phyloP scores from a whole-genome alignment of 1,284 basidiomycete genomes.

The Ganoderma sp. region DNA sequence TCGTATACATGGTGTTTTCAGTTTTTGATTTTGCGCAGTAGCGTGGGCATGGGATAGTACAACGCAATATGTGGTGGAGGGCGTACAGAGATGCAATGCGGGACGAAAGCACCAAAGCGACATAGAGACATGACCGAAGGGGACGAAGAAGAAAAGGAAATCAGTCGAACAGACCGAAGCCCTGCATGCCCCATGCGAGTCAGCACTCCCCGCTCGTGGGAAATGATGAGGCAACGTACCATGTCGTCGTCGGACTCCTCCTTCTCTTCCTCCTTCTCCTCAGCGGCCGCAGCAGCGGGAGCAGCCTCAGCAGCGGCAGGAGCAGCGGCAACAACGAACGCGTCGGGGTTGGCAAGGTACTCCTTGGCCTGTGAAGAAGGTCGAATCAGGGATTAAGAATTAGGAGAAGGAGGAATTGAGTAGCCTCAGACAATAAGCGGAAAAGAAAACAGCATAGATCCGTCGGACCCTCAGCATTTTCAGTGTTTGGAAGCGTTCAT shows the following conservation, averaged over 20 bases:
- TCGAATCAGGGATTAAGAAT: constrained; percentile 37
- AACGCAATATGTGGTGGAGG: constrained; percentile 10
- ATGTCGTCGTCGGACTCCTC: constrained; percentile 83
- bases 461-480: constrained; percentile 76
- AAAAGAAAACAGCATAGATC: constrained; percentile 51
- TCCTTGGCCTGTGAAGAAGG: constrained; percentile 79
- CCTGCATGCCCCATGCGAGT: constrained; percentile 44
- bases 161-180: constrained; percentile 87
- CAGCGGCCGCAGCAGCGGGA: constrained; percentile 50
- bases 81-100: constrained; percentile 12
- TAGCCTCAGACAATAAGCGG: constrained; percentile 42
- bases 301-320: constrained; percentile 61
- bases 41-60: constrained; percentile 3
- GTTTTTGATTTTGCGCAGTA: constrained; percentile 12
- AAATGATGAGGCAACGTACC: constrained; percentile 47
- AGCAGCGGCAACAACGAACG: constrained; percentile 84
- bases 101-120: constrained; percentile 13
- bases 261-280: constrained; percentile 80
- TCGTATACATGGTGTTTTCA: constrained; percentile 4
- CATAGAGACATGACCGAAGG: neutral
- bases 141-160: neutral
- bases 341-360: constrained; percentile 96
- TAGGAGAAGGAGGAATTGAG: constrained; percentile 30
- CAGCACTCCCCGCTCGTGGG: neutral
- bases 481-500: constrained; percentile 67